These are phyloP conservation scores for Colletotrichum tropicicola DNA, from an alignment of 2,329 filamentous ascomycete genomes.

Conservation along the genomic window DNA sequence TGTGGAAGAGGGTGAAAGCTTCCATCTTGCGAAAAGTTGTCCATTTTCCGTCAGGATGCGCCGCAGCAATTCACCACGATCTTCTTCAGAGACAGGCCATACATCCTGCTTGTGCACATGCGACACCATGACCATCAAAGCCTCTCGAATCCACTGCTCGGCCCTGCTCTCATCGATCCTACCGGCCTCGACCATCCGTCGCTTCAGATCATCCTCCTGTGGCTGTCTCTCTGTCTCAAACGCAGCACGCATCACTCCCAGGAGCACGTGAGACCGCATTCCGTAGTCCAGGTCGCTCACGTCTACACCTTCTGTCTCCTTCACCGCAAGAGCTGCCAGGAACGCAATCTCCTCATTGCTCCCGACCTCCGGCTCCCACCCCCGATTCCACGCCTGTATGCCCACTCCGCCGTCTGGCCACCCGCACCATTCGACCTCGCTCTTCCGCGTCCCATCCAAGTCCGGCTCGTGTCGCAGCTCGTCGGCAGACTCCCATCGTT, in stretches of 20 bases:
- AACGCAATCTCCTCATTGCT: conserved; percentile 33
- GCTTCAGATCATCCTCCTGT: conserved; percentile 2
- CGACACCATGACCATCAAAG: not conserved
- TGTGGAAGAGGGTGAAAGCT: not conserved
- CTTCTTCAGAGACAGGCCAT: not conserved
- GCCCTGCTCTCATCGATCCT: not conserved
- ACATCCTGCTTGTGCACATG: not conserved
- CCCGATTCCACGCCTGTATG: not conserved
- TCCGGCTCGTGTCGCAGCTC: conserved; percentile 12
- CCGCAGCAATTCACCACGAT: not conserved
- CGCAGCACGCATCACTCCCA: conserved; percentile 18
- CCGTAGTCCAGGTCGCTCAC: conserved; percentile 19
- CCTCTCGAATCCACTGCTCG: conserved; percentile 5
- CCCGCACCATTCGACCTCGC: conserved; percentile 20
- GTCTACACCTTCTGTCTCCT: conserved; percentile 20
- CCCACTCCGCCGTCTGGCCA: conserved; percentile 18
- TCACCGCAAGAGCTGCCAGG: conserved; percentile 28
- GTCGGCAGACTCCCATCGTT: conserved; percentile 5
- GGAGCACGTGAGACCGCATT: conserved; percentile 31
- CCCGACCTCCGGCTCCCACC: conserved; percentile 31
- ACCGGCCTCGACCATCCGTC: not conserved
- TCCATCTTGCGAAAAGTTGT: conserved; percentile 15
- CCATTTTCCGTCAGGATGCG: conserved; percentile 9
- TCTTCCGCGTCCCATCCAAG: conserved; percentile 15
- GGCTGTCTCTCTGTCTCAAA: not conserved